Evolutionary conservation across 2,329 filamentous ascomycete species (phyloP).

Genomic region (Neodidymelliopsis sp.): DNA sequence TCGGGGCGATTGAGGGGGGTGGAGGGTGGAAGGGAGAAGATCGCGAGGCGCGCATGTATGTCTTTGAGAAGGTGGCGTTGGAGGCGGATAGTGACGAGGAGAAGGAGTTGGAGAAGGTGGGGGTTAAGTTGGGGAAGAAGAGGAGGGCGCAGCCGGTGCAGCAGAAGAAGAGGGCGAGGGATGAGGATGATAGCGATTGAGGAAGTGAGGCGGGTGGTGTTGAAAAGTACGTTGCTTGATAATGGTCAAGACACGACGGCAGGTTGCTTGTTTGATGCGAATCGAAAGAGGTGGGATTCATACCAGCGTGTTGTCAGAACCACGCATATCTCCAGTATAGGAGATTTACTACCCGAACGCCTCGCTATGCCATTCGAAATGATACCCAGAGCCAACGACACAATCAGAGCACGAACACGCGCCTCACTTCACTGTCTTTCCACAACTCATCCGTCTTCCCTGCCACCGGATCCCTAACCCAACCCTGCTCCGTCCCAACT

Average conservation of each 20-base stretch:
- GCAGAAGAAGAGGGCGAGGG: constrained; percentile 20
- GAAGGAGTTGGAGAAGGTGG: constrained; percentile 26
- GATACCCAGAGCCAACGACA: neutral
- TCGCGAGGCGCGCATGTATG: constrained; percentile 55
- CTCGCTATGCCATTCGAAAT: constrained; percentile 16
- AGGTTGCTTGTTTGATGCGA: too few relatives aligned
- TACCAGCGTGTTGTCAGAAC: neutral
- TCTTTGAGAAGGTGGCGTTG: constrained; percentile 52
- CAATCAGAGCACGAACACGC: constrained; percentile 83
- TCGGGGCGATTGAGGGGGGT: constrained; percentile 63
- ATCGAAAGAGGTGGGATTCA: neutral
- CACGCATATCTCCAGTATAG: neutral
- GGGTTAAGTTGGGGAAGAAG: constrained; percentile 21
- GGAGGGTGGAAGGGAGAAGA: constrained; percentile 60
- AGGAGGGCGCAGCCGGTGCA: constrained; percentile 8
- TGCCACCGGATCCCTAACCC: constrained; percentile 75
- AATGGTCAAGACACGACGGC: neutral
- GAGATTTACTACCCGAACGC: constrained; percentile 6
- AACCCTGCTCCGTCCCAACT: constrained; percentile 70
- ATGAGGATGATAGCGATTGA: constrained; percentile 28
- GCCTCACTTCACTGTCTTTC: constrained; percentile 69
- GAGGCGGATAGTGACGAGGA: constrained; percentile 35
- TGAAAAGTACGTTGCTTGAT: constrained; percentile 1
- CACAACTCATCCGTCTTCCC: constrained; percentile 65
- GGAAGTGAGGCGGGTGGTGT: too few relatives aligned